A percentile compares a stretch with the other conserved stretches of the same genome.
Evolutionary conservation across 2,329 filamentous ascomycete genomes (phyloP).

Genomic region (Pyrenophora graminea): DNA sequence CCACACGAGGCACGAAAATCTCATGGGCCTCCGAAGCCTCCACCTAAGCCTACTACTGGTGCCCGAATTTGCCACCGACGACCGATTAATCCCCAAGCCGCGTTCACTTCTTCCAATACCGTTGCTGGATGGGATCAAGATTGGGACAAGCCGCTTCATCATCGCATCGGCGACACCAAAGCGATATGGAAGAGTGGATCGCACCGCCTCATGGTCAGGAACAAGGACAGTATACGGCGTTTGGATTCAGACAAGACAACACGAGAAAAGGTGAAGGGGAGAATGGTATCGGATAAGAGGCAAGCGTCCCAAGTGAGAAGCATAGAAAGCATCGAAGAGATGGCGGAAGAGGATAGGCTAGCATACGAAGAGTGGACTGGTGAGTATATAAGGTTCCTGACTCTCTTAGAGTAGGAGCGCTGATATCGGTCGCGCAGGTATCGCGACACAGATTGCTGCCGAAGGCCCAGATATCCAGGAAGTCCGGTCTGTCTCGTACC

Average conservation of each 20-base stretch:
- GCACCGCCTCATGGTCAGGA: slow-evolving; percentile 6
- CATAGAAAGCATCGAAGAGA: slow-evolving; percentile 14
- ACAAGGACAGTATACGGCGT: slow-evolving; percentile 6
- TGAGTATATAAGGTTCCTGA: slow-evolving; percentile 1
- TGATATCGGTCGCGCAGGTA: neutral
- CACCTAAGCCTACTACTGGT: neutral
- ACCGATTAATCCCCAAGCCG: neutral
- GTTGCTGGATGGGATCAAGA: slow-evolving; percentile 10
- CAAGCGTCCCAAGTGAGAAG: slow-evolving; percentile 6
- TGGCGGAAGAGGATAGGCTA: slow-evolving; percentile 12
- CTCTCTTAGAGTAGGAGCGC: neutral
- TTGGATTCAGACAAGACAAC: slow-evolving; percentile 2
- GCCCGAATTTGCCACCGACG: neutral
- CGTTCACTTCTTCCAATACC: neutral
- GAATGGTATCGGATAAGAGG: neutral
- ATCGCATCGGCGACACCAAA: slow-evolving; percentile 6
- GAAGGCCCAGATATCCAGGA: slow-evolving; percentile 7
- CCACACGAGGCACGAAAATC: neutral
- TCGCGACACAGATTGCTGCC: slow-evolving; percentile 2
- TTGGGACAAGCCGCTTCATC: slow-evolving; percentile 10
- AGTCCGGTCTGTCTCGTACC: slow-evolving; percentile 1
- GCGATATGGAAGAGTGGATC: slow-evolving; percentile 9
- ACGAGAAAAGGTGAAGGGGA: neutral
- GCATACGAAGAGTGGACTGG: slow-evolving; percentile 11
- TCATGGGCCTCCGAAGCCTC: neutral